phyloP scores from a whole-genome alignment of 2,329 filamentous ascomycete genomes.

The Pestalotiopsis sp. region DNA sequence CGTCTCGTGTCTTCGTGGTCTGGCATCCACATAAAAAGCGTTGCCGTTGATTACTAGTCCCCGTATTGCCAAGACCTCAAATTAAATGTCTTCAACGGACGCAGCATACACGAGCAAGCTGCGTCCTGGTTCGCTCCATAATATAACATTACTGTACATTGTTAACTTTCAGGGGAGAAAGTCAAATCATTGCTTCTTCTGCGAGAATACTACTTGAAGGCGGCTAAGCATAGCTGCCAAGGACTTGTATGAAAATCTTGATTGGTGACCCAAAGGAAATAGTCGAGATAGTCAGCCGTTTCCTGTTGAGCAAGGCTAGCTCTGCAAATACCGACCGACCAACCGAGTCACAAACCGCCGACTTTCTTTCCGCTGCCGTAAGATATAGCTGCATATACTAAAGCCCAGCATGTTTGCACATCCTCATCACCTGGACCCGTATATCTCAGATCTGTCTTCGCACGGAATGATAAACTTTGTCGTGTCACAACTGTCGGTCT shows the following conservation, averaged over 20 bases:
- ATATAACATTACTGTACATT: background rate
- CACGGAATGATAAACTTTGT: background rate
- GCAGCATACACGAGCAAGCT: background rate
- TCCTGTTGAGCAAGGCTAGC: background rate
- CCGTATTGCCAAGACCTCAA: background rate
- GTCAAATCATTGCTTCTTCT: background rate
- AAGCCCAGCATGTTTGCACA: background rate
- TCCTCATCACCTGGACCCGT: background rate
- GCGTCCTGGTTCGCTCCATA: background rate
- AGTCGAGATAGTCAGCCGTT: background rate
- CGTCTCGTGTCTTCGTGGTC: background rate
- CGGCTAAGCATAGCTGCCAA: background rate
- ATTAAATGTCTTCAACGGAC: background rate
- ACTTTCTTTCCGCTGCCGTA: background rate
- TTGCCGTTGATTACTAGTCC: background rate
- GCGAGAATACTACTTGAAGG: background rate
- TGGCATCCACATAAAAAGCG: background rate
- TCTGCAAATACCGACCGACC: background rate
- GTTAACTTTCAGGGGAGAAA: background rate
- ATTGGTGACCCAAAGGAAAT: background rate
- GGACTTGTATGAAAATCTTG: background rate
- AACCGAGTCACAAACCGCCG: background rate
- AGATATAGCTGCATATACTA: background rate
- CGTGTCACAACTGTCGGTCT: background rate
- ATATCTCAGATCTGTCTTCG: background rate